Conservation (phyloP, 2,329 filamentous ascomycete species). For the Talaromyces sp. region DNA sequence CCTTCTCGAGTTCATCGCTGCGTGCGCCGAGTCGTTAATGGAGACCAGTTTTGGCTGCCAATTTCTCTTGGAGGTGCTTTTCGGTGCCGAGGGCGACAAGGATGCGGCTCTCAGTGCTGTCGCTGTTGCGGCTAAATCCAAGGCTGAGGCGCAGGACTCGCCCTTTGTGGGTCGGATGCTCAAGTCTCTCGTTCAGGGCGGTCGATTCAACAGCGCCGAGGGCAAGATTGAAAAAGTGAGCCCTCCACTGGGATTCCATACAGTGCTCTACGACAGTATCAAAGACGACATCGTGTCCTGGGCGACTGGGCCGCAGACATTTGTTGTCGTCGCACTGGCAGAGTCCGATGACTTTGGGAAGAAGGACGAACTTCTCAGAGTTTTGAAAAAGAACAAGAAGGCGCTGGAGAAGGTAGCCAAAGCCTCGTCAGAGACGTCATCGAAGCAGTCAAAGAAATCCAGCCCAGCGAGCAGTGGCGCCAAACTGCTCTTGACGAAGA, state of each 20-base stretch:
- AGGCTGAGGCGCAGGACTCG: slow-evolving; percentile 51
- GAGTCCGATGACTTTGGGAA: slow-evolving; percentile 68
- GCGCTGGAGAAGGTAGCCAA: slow-evolving; percentile 56
- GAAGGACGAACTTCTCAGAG: slow-evolving; percentile 61
- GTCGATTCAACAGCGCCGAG: slow-evolving; percentile 70
- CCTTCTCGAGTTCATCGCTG: slow-evolving; percentile 67
- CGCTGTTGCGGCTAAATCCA: slow-evolving; percentile 41
- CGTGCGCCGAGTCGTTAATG: slow-evolving; percentile 63
- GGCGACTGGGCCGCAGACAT: slow-evolving; percentile 81
- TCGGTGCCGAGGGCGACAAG: slow-evolving; percentile 72
- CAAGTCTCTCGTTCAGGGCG: slow-evolving; percentile 85
- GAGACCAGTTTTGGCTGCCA: slow-evolving; percentile 79
- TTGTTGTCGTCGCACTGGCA: slow-evolving; percentile 74
- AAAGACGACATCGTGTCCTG: slow-evolving; percentile 69
- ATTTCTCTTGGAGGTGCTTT: slow-evolving; percentile 74
- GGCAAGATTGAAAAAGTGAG: slow-evolving; percentile 67
- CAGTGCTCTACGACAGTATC: slow-evolving; percentile 76
- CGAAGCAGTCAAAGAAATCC: slow-evolving; percentile 35
- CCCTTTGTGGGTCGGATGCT: slow-evolving; percentile 74
- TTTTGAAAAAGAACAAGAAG: slow-evolving; percentile 68
- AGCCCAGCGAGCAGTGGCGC: slow-evolving; percentile 43
- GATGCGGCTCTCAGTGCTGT: slow-evolving; percentile 65
- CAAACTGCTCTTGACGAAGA: slow-evolving; percentile 33
- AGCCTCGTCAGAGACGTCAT: slow-evolving; percentile 47
- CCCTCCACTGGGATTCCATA: slow-evolving; percentile 73